Base-by-base conservation (phyloP, 257 asterid genomes). In the Plantago ovata region DNA sequence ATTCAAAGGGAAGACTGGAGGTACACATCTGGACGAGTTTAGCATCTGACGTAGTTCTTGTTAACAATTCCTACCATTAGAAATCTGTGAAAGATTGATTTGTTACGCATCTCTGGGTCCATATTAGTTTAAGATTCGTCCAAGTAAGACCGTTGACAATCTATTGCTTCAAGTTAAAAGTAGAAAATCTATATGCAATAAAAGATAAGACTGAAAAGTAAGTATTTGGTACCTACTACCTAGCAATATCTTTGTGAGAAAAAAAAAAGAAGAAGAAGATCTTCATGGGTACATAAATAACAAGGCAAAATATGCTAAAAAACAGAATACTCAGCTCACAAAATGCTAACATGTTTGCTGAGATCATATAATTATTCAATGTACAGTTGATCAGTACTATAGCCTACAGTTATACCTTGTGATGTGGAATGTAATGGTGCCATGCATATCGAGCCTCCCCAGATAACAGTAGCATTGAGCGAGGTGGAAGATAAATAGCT, bases 351-450 rank as follows among this genome's bases (percentile, higher is more conserved):
- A 8, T 56, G 42, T 21, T 57, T 69, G 4, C 36, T 11, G 21
- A 47, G 24, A 15, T 56, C 20, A 33, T 8, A 41, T 10, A 21
- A 22, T 3, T 38, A 48, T 22, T 44, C 15, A 28, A 28, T 46
- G 43, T 22, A 53, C 38, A 24, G 32, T 20, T 9, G 42, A 54
- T 6, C 59, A 63, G 10, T 12, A n/a, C 28, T 49, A 32, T 13
- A 50, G 20, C 7, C 28, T 49, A 32, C 23, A 50, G 20, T 10
- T 38, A 61, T 72, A 83, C 98, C 95, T 92, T 92, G 68, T 88
- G 98, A 63, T 92, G 98, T 36, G 98, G 98, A 79, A 92, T 92
- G 77, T 92, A 92, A 72, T 92, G 98, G 63, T 88, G 95, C 96
- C 98, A 92, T n/a, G 95, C 95, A 70, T 88, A 88, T 58, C 95